phyloP scores from a whole-genome alignment of 495 filamentous ascomycete genomes.

The Parathielavia hyrcaniae region DNA sequence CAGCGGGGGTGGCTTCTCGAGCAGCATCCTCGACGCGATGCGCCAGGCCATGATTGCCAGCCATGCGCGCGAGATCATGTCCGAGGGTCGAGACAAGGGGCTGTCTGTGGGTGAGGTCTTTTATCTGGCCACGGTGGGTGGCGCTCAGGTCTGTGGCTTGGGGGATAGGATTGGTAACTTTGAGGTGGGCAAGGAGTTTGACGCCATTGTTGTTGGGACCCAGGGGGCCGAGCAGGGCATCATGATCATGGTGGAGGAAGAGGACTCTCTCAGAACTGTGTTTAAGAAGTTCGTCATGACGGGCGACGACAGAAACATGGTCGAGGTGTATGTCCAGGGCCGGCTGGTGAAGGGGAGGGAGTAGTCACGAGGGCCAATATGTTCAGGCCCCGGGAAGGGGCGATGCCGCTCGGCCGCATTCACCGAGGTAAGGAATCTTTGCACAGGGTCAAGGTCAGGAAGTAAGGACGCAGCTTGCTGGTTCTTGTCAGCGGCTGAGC shows the following conservation, averaged over 20 bases:
- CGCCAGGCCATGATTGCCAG: conserved; percentile 56
- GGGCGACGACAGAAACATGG: conserved; percentile 59
- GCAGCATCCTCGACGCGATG: conserved; percentile 55
- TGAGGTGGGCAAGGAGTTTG: conserved; percentile 56
- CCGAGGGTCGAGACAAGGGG: conserved; percentile 42
- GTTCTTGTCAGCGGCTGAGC: too few relatives aligned
- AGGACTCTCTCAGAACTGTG: conserved; percentile 41
- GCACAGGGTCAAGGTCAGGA: too few relatives aligned
- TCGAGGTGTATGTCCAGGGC: conserved; percentile 52
- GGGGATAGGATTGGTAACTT: conserved; percentile 53
- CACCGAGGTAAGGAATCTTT: too few relatives aligned
- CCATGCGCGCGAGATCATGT: conserved; percentile 47
- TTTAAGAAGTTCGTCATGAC: conserved; percentile 65
- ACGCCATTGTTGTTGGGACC: conserved; percentile 53
- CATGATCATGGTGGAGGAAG: conserved; percentile 50
- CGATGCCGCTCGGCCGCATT: too few relatives aligned
- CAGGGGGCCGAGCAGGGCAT: conserved; percentile 37
- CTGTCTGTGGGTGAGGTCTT: conserved; percentile 51
- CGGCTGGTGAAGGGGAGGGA: conserved; percentile 39
- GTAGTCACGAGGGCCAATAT: too few relatives aligned
- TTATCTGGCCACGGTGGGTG: conserved; percentile 57
- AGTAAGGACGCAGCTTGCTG: too few relatives aligned
- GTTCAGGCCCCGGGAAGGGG: too few relatives aligned
- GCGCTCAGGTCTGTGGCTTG: conserved; percentile 55
- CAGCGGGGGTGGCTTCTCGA: conserved; percentile 57